Conservation (phyloP, 805 yeast species). For the Kodamaea fukazawae region DNA sequence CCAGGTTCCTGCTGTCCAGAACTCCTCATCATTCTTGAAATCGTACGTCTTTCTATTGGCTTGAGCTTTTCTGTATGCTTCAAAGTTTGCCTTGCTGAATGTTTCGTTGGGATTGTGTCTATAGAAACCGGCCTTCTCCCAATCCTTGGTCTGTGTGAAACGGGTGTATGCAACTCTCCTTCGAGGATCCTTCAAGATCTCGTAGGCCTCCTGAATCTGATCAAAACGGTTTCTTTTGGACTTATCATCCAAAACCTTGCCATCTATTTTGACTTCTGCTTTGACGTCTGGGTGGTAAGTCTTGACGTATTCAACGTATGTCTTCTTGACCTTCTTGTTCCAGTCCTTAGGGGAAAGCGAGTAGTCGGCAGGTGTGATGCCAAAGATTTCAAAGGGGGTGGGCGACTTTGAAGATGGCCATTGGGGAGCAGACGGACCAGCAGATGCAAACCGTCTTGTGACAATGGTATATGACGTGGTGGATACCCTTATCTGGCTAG, state of each 20-base stretch:
- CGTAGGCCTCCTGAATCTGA: conserved; percentile 36
- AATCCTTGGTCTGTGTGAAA: conserved; percentile 20
- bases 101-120: conserved; percentile 10
- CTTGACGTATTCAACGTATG: conserved; percentile 50
- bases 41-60: conserved; percentile 33
- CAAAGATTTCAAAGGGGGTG: conserved; percentile 68
- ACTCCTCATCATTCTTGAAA: conserved; percentile 38
- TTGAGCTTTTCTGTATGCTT: conserved; percentile 38
- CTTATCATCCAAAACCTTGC: conserved; percentile 28
- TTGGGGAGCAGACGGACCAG: conserved; percentile 1
- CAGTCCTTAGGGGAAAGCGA: conserved; percentile 47
- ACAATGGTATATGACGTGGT: too few relatives aligned
- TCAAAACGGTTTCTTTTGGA: conserved; percentile 33
- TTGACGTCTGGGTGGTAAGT: conserved; percentile 78
- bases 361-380: conserved; percentile 30
- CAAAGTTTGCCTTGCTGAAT: conserved; percentile 19
- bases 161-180: conserved; percentile 29
- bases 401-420: conserved; percentile 65
- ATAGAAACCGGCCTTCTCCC: conserved; percentile 11
- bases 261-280: conserved; percentile 24
- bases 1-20: conserved; percentile 66
- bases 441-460: conserved; percentile 1
- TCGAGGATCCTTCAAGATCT: conserved; percentile 51
- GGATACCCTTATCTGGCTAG: too few relatives aligned
- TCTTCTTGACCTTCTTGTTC: conserved; percentile 41